These are phyloP conservation scores for Taphrina populina DNA, from an alignment of 1,139 yeast genomes.

Conservation along the genomic window DNA sequence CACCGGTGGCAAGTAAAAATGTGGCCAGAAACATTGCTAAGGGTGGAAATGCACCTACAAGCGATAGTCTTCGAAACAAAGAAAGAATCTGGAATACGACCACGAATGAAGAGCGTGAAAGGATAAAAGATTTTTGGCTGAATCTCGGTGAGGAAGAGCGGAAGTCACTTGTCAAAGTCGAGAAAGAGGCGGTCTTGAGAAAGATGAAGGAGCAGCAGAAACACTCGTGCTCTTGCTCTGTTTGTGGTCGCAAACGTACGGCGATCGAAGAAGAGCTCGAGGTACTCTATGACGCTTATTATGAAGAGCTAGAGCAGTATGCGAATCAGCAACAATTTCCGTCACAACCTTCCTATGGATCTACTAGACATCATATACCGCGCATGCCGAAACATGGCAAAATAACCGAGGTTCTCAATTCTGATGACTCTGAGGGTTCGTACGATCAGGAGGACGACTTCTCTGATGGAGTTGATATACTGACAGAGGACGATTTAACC, in stretches of 20 bases:
- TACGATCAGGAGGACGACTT: slow-evolving; percentile 39
- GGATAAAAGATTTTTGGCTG: slow-evolving; percentile 69
- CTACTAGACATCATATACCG: slow-evolving; percentile 14
- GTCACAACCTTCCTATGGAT: slow-evolving; percentile 26
- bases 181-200: slow-evolving; percentile 67
- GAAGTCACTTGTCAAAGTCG: slow-evolving; percentile 62
- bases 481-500: slow-evolving; percentile 32
- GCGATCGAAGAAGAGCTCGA: slow-evolving; percentile 80
- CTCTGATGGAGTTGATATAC: slow-evolving; percentile 20
- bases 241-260: slow-evolving; percentile 70
- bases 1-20: background rate
- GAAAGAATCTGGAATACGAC: slow-evolving; percentile 61
- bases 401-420: slow-evolving; percentile 19
- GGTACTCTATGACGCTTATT: slow-evolving; percentile 62
- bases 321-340: slow-evolving; percentile 41
- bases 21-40: slow-evolving; percentile 46
- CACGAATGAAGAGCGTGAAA: slow-evolving; percentile 59
- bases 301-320: slow-evolving; percentile 46
- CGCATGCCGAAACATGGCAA: slow-evolving; percentile 29
- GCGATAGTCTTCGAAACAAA: slow-evolving; percentile 39
- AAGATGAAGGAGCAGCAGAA: slow-evolving; percentile 61
- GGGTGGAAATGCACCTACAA: slow-evolving; percentile 46
- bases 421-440: slow-evolving; percentile 34
- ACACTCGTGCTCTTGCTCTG: slow-evolving; percentile 66
- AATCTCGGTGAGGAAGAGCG: slow-evolving; percentile 61